These are phyloP conservation scores for Rhizopus stolonifer DNA, from an alignment of 371 early-diverging fungal species.

Conservation along the genomic window DNA sequence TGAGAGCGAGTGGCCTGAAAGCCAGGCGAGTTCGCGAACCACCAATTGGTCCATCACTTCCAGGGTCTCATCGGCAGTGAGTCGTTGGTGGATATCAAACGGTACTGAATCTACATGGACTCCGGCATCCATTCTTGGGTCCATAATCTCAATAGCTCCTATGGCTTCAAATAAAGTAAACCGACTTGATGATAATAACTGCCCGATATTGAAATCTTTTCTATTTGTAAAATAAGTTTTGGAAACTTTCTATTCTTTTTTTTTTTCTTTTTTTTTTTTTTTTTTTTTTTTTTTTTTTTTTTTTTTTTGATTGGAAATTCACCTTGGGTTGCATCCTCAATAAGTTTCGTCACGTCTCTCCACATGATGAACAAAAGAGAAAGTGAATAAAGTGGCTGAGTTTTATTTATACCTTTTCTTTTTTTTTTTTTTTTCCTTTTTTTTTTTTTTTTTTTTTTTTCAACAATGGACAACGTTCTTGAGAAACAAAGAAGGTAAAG, in stretches of 20 bases:
- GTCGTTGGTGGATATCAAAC: conserved; percentile 43
- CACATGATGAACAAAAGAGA: conserved; percentile 7
- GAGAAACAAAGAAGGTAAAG: conserved; percentile 72
- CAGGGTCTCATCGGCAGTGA: conserved; percentile 51
- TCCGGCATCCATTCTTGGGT: conserved; percentile 83
- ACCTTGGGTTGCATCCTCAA: conserved; percentile 58
- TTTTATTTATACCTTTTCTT: neutral
- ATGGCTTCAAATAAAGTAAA: conserved; percentile 76
- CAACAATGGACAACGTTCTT: conserved; percentile 63
- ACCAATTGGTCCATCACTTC: conserved; percentile 70
- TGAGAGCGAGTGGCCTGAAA: conserved; percentile 69
- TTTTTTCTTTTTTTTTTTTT: no score
- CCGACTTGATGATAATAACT: conserved; percentile 61
- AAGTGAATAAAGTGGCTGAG: neutral
- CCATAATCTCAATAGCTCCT: conserved; percentile 84
- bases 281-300: no score
- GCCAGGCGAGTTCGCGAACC: conserved; percentile 70
- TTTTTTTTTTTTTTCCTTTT: conserved; percentile 1
- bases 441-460: neutral
- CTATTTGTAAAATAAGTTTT: no score
- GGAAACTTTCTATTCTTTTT: neutral
- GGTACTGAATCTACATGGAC: conserved; percentile 50
- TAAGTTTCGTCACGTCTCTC: conserved; percentile 54
- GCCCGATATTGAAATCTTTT: conserved; percentile 64
- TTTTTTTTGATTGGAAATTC: conserved; percentile 2